These are phyloP conservation scores for Diplodia corticola DNA, from an alignment of 2,329 filamentous ascomycete species.

Conservation along the genomic window DNA sequence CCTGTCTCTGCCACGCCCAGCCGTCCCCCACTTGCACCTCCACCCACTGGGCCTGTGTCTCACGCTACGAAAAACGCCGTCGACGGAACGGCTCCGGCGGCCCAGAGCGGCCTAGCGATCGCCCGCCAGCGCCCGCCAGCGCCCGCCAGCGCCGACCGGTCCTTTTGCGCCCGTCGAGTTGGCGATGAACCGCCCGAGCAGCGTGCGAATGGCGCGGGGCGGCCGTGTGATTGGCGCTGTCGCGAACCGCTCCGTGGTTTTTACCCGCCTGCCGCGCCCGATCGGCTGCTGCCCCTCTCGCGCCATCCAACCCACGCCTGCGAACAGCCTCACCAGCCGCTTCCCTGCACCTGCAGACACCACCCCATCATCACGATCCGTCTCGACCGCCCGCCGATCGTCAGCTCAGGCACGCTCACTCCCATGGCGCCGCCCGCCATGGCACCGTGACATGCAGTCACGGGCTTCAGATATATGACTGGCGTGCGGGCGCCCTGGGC, in stretches of 20 bases:
- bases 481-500: not conserved
- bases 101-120: constrained; percentile 13
- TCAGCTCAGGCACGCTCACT: not conserved
- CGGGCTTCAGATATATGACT: constrained; percentile 6
- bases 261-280: constrained; percentile 15
- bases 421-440: not conserved
- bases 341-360: constrained; percentile 6
- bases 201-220: not conserved
- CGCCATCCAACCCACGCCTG: constrained; percentile 1
- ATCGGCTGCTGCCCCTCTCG: constrained; percentile 14
- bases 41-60: constrained; percentile 18
- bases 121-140: constrained; percentile 18
- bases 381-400: not conserved
- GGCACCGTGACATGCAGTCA: not conserved
- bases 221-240: not conserved
- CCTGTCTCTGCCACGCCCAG: constrained; percentile 17
- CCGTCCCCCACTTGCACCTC: constrained; percentile 15
- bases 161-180: not conserved
- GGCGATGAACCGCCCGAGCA: not conserved
- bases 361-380: constrained; percentile 1
- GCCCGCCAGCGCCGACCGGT: constrained; percentile 18
- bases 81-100: constrained; percentile 12
- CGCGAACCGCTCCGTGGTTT: constrained; percentile 5
- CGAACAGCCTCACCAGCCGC: constrained; percentile 6
- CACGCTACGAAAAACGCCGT: constrained; percentile 18